Evolutionary conservation across 352 stramenopile genomes (phyloP), one percentile per base, ranked within the genome.

Genomic region (Phytophthora colocasiae): DNA sequence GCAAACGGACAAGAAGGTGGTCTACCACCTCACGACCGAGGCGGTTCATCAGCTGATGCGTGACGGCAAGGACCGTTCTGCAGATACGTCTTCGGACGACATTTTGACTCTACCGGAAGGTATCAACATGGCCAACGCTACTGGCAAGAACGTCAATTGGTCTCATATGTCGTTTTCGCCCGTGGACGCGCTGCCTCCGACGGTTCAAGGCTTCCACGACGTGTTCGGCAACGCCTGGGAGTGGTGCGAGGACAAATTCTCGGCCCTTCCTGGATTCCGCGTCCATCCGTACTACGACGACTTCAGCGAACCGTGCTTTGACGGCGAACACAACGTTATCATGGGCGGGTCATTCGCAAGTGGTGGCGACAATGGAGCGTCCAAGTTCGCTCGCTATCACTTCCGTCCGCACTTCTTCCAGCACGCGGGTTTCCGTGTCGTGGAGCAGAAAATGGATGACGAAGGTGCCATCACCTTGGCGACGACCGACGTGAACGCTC

Each of bases 331-430:
- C 79, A 87, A 96, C 36, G 85, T 99, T 62, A 99, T 99, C 81
- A 92, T 98, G 67, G 97, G 97, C 43, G 96, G 97, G 17, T 98
- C 92, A 32, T 99, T 98, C 69, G 96, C 97, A 39, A 98, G 89
- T 74, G 97, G 82, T 24, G 97, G 96, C 34, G 96, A 98, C 73
- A 97, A 98, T 64, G 87, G 86, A 36, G 94, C 91, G 46, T 98
- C 92, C 64, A 95, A 98, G 62, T 99, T 98, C 69, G 90, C 91
- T 19, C 93, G 97, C 22, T 99, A 97, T 73, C 96, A 99, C 64
- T 99, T 99, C 74, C 90, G 97, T 7, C 95, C 95, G 14, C 97
- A 99, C 75, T 99, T 99, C 65, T 96, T 98, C 73, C 96, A 99
- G 77, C 96, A 99, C 75, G 96, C 95, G 12, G 92, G 96, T 27